Percentiles rank a stretch among this genome's conserved stretches.
Conservation (phyloP, 306 rosid species). For the Vigna angularis region DNA sequence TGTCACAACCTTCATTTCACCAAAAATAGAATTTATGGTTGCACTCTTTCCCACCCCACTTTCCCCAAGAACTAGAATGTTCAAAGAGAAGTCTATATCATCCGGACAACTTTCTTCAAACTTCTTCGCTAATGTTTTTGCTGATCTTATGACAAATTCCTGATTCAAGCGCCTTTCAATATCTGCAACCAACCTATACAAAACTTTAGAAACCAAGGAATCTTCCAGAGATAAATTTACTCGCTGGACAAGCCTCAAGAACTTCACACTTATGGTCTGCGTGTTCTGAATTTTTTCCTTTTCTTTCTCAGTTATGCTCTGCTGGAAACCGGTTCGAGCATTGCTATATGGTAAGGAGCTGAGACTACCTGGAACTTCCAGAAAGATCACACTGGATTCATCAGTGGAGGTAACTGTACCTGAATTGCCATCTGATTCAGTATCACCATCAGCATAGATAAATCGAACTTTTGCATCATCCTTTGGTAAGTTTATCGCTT, state of each 20-base stretch:
- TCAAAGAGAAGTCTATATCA: slow-evolving; percentile 61
- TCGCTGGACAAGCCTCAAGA: slow-evolving; percentile 59
- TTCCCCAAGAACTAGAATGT: slow-evolving; percentile 68
- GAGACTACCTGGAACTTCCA: slow-evolving; percentile 37
- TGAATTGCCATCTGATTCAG: slow-evolving; percentile 43
- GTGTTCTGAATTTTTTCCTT: slow-evolving; percentile 49
- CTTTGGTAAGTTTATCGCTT: slow-evolving; percentile 29
- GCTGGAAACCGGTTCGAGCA: slow-evolving; percentile 30
- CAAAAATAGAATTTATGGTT: slow-evolving; percentile 64
- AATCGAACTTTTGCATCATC: slow-evolving; percentile 39
- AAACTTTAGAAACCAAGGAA: slow-evolving; percentile 53
- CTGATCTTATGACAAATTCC: slow-evolving; percentile 49
- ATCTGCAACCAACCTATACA: slow-evolving; percentile 54
- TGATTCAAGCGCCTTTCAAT: slow-evolving; percentile 48
- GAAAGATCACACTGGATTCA: slow-evolving; percentile 40
- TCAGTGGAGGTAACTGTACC: slow-evolving; percentile 41
- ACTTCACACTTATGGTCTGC: slow-evolving; percentile 49
- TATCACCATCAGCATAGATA: slow-evolving; percentile 18
- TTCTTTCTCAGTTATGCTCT: slow-evolving; percentile 47
- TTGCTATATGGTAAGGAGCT: slow-evolving; percentile 37
- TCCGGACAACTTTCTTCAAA: slow-evolving; percentile 54
- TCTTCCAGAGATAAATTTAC: slow-evolving; percentile 53
- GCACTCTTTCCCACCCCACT: slow-evolving; percentile 76
- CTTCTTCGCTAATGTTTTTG: slow-evolving; percentile 56
- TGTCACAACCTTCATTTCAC: slow-evolving; percentile 51